A percentile compares a stretch with the other conserved stretches of the same genome.
Conservation (phyloP, 2,329 filamentous ascomycete species). For the Neobulgaria alba region DNA sequence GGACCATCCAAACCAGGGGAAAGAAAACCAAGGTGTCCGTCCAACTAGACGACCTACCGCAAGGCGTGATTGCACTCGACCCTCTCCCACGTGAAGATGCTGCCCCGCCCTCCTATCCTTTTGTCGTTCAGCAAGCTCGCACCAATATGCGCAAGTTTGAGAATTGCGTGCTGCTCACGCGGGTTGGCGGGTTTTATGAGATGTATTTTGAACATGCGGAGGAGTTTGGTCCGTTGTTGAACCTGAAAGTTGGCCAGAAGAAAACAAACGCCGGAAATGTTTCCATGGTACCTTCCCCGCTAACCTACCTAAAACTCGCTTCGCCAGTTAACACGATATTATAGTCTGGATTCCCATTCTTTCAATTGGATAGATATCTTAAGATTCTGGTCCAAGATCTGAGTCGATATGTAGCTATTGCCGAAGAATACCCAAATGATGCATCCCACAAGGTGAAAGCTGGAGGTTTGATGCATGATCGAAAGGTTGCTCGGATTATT, state of each 20-base stretch:
- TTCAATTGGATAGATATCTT: conserved; percentile 84
- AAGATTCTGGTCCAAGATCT: conserved; percentile 89
- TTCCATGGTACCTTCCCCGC: conserved; percentile 59
- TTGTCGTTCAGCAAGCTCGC: conserved; percentile 78
- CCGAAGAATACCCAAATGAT: conserved; percentile 80
- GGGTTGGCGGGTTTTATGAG: conserved; percentile 95
- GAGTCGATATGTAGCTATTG: conserved; percentile 84
- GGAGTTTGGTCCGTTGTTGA: conserved; percentile 75
- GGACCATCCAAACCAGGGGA: conserved; percentile 32
- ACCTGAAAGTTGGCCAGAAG: conserved; percentile 76
- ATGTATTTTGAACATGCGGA: conserved; percentile 95
- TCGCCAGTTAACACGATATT: not conserved
- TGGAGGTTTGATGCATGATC: conserved; percentile 75
- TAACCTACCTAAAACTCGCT: not conserved
- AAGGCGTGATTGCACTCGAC: conserved; percentile 38
- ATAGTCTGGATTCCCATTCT: conserved; percentile 85
- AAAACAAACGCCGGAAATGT: conserved; percentile 69
- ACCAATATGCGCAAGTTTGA: conserved; percentile 86
- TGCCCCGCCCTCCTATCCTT: conserved; percentile 60
- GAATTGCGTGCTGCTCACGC: conserved; percentile 83
- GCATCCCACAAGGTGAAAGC: conserved; percentile 60
- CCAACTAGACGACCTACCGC: conserved; percentile 46
- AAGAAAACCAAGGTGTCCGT: conserved; percentile 48
- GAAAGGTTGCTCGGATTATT: conserved; percentile 76
- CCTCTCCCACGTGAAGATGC: conserved; percentile 32